phyloP scores from a whole-genome alignment of 345 rosid species.

The Capsella bursapastoris region DNA sequence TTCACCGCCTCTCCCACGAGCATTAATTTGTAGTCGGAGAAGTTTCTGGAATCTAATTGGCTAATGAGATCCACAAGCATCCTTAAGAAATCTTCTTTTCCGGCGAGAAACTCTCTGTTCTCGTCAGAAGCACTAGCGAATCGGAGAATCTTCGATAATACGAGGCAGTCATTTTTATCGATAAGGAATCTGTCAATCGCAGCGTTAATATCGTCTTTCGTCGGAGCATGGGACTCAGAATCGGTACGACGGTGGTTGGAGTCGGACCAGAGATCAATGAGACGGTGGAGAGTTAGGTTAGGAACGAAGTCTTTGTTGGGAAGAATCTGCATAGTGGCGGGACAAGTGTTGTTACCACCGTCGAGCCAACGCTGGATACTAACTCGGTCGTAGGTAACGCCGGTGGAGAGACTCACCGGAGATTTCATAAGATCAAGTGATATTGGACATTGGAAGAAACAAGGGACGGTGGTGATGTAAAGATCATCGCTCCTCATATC shows the following conservation, averaged over 20 bases:
- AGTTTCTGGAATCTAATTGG: slow-evolving; percentile 36
- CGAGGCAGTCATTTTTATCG: slow-evolving; percentile 11
- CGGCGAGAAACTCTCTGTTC: slow-evolving; percentile 61
- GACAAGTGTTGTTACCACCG: slow-evolving; percentile 84
- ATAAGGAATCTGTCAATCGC: slow-evolving; percentile 43
- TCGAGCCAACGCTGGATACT: slow-evolving; percentile 94
- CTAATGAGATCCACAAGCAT: slow-evolving; percentile 57
- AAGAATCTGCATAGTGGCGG: slow-evolving; percentile 93
- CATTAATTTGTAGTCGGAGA: slow-evolving; percentile 30
- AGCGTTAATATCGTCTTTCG: slow-evolving; percentile 50
- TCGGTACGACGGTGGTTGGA: slow-evolving; percentile 46
- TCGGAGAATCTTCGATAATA: slow-evolving; percentile 47
- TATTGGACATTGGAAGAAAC: slow-evolving; percentile 84
- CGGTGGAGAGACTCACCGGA: slow-evolving; percentile 90
- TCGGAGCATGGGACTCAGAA: slow-evolving; percentile 16
- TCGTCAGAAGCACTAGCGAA: slow-evolving; percentile 64
- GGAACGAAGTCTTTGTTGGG: slow-evolving; percentile 73
- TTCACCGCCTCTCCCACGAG: slow-evolving; percentile 56
- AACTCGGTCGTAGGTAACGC: slow-evolving; percentile 92
- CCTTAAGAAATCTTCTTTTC: slow-evolving; percentile 56
- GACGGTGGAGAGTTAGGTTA: slow-evolving; percentile 75
- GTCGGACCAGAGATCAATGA: slow-evolving; percentile 79
- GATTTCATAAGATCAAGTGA: slow-evolving; percentile 91
- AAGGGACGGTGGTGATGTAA: slow-evolving; percentile 67
- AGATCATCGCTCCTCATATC: slow-evolving; percentile 60